Base-by-base conservation (phyloP, 352 stramenopile species). In the Globisporangium solare region DNA sequence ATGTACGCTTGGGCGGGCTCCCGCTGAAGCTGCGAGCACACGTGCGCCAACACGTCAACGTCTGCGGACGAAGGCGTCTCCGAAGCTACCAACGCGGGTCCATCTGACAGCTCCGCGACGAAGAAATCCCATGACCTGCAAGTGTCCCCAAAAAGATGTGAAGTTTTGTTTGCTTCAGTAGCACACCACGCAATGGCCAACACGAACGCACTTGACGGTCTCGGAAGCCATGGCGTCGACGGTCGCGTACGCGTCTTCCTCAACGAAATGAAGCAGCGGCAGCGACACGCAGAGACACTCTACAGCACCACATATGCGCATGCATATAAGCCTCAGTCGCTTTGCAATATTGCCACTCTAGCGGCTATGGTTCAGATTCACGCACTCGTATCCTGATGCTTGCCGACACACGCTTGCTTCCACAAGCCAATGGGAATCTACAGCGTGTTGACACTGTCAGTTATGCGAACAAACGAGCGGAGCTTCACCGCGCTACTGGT, bases 241-340 rank as follows among this genome's bases (percentile, higher is more conserved):
- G 6, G 66, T 20, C 46, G 72, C 79, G 59, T 82, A 89, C 0
- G 90, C 56, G 20, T 73, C 67, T 56, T 94, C 83, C 32, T 92
- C 81, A 12, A 89, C 60, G 54, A 93, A 95, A 56, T 95, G 83
- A 24, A 69, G 56, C 39, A 79, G 54, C 21, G 76, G 54, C 61
- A 75, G 77, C n/a, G 64, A 74, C 47, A 94, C 71, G n/a, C 67
- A 65, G 20, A 95, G 66, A 0, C 62, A 40, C 11, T 63, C 61
- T 77, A 47, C 17, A 43, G 13, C 39, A 43, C 39, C 13, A 43
- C 39, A 6, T n/a, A n/a, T 1, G n/a, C 17, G 10, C 39, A 21
- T 0, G 2, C 39, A 21, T 0, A 2, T 41, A 21, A 43, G 10
- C 39, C 6, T 43, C 2, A 56, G 17, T 31, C 6, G 18, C 14